Percentiles rank a stretch among this genome's conserved stretches.
These are phyloP conservation scores for Populus ilicifolia DNA, from an alignment of 345 rosid species.

Conservation along the genomic window DNA sequence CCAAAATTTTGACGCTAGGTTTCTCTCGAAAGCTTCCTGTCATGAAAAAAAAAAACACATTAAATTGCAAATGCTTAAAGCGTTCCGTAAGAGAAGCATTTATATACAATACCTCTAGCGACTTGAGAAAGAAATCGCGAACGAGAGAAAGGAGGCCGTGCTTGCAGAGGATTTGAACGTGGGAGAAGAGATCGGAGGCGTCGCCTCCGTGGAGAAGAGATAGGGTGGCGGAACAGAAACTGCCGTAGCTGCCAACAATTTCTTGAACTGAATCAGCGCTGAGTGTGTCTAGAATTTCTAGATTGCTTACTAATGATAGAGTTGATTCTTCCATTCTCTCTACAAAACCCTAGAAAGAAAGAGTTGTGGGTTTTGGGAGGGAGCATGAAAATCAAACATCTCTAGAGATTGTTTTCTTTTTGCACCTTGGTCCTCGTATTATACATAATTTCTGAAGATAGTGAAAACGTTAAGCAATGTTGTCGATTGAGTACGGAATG, in stretches of 20 bases:
- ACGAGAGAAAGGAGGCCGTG: slow-evolving; percentile 69
- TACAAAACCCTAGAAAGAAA: background rate
- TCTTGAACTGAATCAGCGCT: slow-evolving; percentile 47
- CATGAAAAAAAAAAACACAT: background rate
- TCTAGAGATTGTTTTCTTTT: too few species aligned
- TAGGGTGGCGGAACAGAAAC: slow-evolving; percentile 51
- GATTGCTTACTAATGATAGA: slow-evolving; percentile 35
- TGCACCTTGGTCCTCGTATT: too few species aligned
- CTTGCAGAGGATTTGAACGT: slow-evolving; percentile 59
- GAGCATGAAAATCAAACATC: too few species aligned
- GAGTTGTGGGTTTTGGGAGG: background rate
- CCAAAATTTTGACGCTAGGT: slow-evolving; percentile 62
- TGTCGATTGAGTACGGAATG: too few species aligned
- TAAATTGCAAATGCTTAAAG: background rate
- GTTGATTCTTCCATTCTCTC: slow-evolving; percentile 38
- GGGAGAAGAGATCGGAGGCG: slow-evolving; percentile 40
- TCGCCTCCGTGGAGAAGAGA: slow-evolving; percentile 49
- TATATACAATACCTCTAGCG: slow-evolving; percentile 51
- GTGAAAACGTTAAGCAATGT: too few species aligned
- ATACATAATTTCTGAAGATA: too few species aligned
- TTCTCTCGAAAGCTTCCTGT: slow-evolving; percentile 67
- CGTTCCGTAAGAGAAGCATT: too few species aligned
- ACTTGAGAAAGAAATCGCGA: slow-evolving; percentile 61
- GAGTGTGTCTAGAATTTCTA: slow-evolving; percentile 50
- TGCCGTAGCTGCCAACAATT: slow-evolving; percentile 53